A percentile compares a stretch with the other conserved stretches of the same genome.
These are phyloP conservation scores for Aspergillus affinis DNA, from an alignment of 495 filamentous ascomycete species.

Conservation along the genomic window DNA sequence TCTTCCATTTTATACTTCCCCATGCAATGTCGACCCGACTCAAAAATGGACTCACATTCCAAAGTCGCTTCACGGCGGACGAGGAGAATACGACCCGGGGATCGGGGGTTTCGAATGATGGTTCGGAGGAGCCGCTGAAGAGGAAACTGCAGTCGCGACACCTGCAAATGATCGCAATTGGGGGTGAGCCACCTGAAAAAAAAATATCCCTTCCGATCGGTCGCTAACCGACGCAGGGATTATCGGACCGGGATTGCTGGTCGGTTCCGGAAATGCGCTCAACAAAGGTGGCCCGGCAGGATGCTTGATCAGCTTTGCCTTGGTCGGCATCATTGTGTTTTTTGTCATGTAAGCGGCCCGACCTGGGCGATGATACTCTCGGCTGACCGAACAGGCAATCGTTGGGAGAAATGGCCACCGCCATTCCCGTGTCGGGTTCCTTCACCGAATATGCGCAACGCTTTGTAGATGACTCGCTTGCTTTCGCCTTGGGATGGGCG, in stretches of 20 bases:
- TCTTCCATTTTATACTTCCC: too few relatives aligned
- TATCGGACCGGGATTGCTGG: conserved; percentile 47
- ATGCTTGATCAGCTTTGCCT: conserved; percentile 61
- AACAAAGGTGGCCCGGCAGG: conserved; percentile 61
- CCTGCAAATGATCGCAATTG: conserved; percentile 71
- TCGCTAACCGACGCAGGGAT: conserved; percentile 28
- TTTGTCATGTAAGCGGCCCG: conserved; percentile 49
- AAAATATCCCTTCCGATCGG: conserved; percentile 1
- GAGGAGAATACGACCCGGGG: conserved; percentile 9
- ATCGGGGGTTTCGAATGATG: conserved; percentile 20
- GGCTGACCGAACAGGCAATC: conserved; percentile 40
- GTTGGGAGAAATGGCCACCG: conserved; percentile 57
- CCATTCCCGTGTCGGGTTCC: conserved; percentile 53
- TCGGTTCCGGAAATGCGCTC: conserved; percentile 62
- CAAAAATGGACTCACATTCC: conserved; percentile 17
- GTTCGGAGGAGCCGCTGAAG: conserved; percentile 32
- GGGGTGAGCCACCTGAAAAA: conserved; percentile 46
- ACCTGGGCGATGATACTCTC: background rate
- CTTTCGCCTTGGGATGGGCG: conserved; percentile 55
- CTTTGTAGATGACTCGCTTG: conserved; percentile 54
- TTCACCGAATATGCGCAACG: conserved; percentile 58
- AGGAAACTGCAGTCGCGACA: conserved; percentile 65
- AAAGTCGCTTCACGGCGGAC: conserved; percentile 13
- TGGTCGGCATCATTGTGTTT: conserved; percentile 63
- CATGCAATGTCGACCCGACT: conserved; percentile 6